phyloP scores from a whole-genome alignment of 176 grass and related monocot genomes.

The Oryza glumipatula region DNA sequence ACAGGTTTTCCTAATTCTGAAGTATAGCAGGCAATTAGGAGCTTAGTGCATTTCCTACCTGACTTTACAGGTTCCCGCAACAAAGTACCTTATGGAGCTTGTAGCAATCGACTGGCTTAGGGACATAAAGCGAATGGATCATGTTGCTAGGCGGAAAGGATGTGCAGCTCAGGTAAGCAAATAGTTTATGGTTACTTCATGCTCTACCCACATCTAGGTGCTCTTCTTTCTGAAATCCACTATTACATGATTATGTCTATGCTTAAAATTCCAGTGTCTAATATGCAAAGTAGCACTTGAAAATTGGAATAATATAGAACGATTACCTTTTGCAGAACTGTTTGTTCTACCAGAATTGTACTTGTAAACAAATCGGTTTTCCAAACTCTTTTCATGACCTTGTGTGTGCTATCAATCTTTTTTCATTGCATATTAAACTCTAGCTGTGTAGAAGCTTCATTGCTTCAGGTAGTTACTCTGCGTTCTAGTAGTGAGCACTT shows the following conservation, averaged over 20 bases:
- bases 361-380: neutral
- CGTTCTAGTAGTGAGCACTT: constrained; percentile 4
- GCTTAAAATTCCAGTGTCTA: neutral
- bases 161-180: constrained; percentile 71
- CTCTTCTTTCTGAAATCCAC: constrained; percentile 14
- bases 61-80: constrained; percentile 69
- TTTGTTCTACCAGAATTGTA: constrained; percentile 13
- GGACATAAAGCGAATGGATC: constrained; percentile 73
- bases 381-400: constrained; percentile 11
- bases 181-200: constrained; percentile 14
- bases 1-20: constrained; percentile 11
- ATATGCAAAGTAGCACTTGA: constrained; percentile 24
- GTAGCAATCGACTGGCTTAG: constrained; percentile 89
- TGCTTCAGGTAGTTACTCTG: constrained; percentile 11
- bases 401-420: neutral
- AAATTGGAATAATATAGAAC: constrained; percentile 13
- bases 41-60: constrained; percentile 33
- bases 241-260: neutral
- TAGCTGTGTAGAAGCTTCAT: neutral
- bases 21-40: constrained; percentile 35
- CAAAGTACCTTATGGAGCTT: constrained; percentile 87
- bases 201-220: neutral
- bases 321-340: neutral
- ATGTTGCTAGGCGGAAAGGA: constrained; percentile 76
- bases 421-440: neutral